Evolutionary conservation across 2,329 filamentous ascomycete species (phyloP).

Genomic region (Aspergillus glaucus): DNA sequence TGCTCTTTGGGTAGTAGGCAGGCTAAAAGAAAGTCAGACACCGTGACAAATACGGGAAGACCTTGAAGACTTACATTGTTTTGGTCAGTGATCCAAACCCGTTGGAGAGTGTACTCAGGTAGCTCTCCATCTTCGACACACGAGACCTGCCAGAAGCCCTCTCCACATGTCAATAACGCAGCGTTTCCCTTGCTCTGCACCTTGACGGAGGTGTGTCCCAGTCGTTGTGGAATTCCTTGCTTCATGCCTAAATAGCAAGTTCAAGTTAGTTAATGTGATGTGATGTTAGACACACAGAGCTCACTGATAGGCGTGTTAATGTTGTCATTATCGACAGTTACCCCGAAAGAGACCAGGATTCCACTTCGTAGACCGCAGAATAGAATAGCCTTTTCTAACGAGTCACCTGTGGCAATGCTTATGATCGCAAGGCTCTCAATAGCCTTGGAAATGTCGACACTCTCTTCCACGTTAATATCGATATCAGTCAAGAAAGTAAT

Average conservation of each 20-base stretch:
- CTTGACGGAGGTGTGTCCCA: constrained; percentile 34
- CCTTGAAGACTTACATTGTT: constrained; percentile 28
- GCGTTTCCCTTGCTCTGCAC: constrained; percentile 25
- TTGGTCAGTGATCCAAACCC: constrained; percentile 39
- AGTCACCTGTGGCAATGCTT: constrained; percentile 9
- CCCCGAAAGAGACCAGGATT: constrained; percentile 32
- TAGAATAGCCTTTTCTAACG: constrained; percentile 18
- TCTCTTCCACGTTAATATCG: constrained; percentile 14
- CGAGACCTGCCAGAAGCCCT: constrained; percentile 34
- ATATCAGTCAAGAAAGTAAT: constrained; percentile 19
- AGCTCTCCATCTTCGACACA: constrained; percentile 17
- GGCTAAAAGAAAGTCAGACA: constrained; percentile 23
- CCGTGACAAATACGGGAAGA: constrained; percentile 1
- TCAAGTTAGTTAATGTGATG: background rate
- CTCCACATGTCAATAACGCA: constrained; percentile 31
- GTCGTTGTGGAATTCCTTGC: constrained; percentile 22
- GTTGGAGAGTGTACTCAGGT: constrained; percentile 24
- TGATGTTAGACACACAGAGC: background rate
- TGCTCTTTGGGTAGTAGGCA: constrained; percentile 29
- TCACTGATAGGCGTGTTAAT: constrained; percentile 22
- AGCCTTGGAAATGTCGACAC: constrained; percentile 26
- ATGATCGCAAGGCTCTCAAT: constrained; percentile 31
- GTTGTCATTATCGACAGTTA: constrained; percentile 18
- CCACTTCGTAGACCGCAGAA: constrained; percentile 44
- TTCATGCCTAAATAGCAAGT: constrained; percentile 22